Evolutionary conservation across 1,284 basidiomycete species (phyloP).

Genomic region (Nidula niveotomentosa): DNA sequence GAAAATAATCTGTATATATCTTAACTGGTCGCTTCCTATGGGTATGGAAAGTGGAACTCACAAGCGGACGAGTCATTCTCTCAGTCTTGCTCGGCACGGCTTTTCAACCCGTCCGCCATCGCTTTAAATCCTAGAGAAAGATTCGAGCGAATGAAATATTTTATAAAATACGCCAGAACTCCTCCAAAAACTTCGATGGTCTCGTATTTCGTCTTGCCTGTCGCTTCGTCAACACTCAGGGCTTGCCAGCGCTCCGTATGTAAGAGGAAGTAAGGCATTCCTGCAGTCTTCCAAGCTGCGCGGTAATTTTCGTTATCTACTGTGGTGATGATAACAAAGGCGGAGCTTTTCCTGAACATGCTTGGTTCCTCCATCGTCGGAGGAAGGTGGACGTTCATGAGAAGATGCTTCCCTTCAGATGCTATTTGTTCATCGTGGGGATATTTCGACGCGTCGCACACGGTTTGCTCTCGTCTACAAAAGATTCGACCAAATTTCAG

Average conservation of each 20-base stretch:
- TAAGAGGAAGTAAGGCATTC: constrained; percentile 48
- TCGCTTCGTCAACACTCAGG: constrained; percentile 42
- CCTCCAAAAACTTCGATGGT: constrained; percentile 64
- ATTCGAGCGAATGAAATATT: constrained; percentile 39
- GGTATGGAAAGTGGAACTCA: background rate
- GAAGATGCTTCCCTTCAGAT: constrained; percentile 41
- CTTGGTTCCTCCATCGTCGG: constrained; percentile 45
- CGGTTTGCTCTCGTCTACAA: constrained; percentile 51
- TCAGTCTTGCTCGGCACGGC: constrained; percentile 38
- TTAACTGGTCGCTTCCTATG: no score
- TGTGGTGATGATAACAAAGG: constrained; percentile 39
- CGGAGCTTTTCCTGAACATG: constrained; percentile 30
- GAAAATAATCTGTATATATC: no score
- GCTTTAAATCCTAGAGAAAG: constrained; percentile 49
- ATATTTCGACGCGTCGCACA: constrained; percentile 41
- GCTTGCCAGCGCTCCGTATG: constrained; percentile 63
- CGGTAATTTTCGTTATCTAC: constrained; percentile 53
- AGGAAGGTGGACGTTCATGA: constrained; percentile 56
- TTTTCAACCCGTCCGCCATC: constrained; percentile 60
- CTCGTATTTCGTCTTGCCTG: constrained; percentile 63
- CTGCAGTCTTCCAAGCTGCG: constrained; percentile 53
- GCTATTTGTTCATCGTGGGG: constrained; percentile 49
- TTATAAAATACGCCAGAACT: constrained; percentile 53
- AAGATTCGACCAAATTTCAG: background rate
- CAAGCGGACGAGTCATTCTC: background rate